Evolutionary conservation across 306 rosid genomes (phyloP).

Genomic region (Vachellia pachyceras): DNA sequence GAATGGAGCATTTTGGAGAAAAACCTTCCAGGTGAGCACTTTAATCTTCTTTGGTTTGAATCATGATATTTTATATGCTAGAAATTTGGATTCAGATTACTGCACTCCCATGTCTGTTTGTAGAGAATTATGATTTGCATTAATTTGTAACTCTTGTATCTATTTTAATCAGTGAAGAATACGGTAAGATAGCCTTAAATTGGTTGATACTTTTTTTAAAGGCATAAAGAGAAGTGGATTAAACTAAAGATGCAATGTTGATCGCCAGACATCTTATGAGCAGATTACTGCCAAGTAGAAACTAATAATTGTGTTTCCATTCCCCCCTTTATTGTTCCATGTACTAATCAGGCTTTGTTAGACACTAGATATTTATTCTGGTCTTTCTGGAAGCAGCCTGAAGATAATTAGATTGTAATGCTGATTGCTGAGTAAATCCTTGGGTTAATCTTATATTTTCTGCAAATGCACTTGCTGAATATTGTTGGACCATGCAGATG

Average conservation of each 20-base stretch:
- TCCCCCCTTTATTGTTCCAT: no score
- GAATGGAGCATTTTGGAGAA: constrained; percentile 91
- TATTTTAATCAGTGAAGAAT: not conserved
- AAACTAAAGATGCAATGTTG: not conserved
- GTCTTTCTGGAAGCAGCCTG: not conserved
- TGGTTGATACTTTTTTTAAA: not conserved
- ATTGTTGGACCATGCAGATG: constrained; percentile 56
- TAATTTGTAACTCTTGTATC: not conserved
- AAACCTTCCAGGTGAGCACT: constrained; percentile 79
- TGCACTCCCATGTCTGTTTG: not conserved
- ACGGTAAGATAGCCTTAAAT: not conserved
- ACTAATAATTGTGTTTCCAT: not conserved
- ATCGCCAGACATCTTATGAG: not conserved
- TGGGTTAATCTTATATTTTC: constrained; percentile 11
- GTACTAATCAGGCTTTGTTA: not conserved
- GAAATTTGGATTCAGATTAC: not conserved
- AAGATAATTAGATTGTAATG: not conserved
- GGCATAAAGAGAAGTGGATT: not conserved
- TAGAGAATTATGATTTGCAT: not conserved
- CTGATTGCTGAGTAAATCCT: not conserved
- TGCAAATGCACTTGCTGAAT: constrained; percentile 26
- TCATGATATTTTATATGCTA: not conserved
- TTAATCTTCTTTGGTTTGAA: constrained; percentile 30
- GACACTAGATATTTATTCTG: not conserved
- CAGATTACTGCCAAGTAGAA: not conserved